Evolutionary conservation across 2,329 filamentous ascomycete species (phyloP), one percentile per base, ranked within the genome.

Genomic region (Penicillium palitans): DNA sequence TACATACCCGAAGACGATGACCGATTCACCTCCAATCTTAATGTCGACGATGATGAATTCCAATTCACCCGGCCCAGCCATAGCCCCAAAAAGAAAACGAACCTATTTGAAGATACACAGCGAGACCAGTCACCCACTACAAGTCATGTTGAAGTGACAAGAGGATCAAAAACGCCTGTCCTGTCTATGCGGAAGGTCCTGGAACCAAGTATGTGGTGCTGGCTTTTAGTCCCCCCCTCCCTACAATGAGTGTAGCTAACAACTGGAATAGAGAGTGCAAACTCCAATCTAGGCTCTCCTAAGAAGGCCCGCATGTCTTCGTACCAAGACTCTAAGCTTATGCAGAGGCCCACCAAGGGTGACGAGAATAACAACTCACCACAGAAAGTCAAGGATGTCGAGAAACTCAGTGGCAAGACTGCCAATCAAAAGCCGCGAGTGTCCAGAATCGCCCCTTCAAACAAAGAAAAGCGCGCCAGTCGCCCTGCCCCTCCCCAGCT

Each of bases 1-100:
- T 79, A 86, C 52, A 81, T 77, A 55, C 78, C 81, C 19, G 76
- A 81, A 41, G 82, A 85, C 40, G 79, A 83, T 21, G 78, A 79
- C 27, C 55, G 46, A n/a, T 59, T 67, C 45, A 58, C 61, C 12
- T 57, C 61, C 6, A 52, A 55, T 25, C 35, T 58, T 2, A 41
- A 41, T 19, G 41, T 50, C 17, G 66, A 66, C 8, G 67, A 73
- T 24, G 72, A 75, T 45, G 72, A 70, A 52, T 75, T 75, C 49
- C 63, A 74, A 60, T 75, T 72, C 50, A 73, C 60, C 35, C 69
- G 72, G 44, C 63, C 72, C 24, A 55, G 37, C 42, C 61, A 61
- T 19, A 64, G 59, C 48, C 62, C 68, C 15, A 58, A 47, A n/a
- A 65, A 63, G 17, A 47, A 49, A 41, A 44, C 27, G 6, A 60